Conservation (phyloP, 805 yeast genomes). For the Tetrapisispora arboricola region DNA sequence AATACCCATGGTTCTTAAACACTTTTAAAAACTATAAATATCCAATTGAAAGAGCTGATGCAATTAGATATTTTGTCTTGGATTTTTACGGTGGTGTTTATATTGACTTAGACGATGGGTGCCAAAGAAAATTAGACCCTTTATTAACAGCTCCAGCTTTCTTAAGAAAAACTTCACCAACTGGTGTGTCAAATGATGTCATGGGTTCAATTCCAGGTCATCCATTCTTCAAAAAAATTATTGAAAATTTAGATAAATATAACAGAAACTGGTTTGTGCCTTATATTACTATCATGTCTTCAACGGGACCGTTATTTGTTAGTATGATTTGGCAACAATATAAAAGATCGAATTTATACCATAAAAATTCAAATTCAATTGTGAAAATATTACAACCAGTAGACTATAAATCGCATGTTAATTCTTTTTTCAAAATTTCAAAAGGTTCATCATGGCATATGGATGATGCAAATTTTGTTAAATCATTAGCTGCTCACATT, state of each 20-base stretch:
- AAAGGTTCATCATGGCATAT: conserved; percentile 89
- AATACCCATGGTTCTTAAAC: conserved; percentile 74
- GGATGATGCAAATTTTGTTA: conserved; percentile 73
- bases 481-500: conserved; percentile 62
- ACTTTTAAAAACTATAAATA: conserved; percentile 70
- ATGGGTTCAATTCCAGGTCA: conserved; percentile 84
- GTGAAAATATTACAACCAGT: conserved; percentile 60
- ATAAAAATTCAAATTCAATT: conserved; percentile 30
- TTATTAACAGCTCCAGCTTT: conserved; percentile 70
- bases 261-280: conserved; percentile 75
- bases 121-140: conserved; percentile 68
- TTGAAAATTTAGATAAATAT: conserved; percentile 50
- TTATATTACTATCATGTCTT: conserved; percentile 82
- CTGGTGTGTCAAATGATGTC: conserved; percentile 85
- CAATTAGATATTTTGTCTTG: conserved; percentile 74
- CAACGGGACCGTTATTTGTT: conserved; percentile 83
- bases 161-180: conserved; percentile 75
- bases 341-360: conserved; percentile 57
- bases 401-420: conserved; percentile 51
- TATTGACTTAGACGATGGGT: conserved; percentile 82
- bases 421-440: conserved; percentile 59
- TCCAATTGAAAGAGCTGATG: conserved; percentile 84
- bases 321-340: conserved; percentile 80
- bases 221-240: conserved; percentile 66
- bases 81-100: conserved; percentile 81